Conservation (phyloP, 1,284 basidiomycete genomes). For the Malassezia dermatis region DNA sequence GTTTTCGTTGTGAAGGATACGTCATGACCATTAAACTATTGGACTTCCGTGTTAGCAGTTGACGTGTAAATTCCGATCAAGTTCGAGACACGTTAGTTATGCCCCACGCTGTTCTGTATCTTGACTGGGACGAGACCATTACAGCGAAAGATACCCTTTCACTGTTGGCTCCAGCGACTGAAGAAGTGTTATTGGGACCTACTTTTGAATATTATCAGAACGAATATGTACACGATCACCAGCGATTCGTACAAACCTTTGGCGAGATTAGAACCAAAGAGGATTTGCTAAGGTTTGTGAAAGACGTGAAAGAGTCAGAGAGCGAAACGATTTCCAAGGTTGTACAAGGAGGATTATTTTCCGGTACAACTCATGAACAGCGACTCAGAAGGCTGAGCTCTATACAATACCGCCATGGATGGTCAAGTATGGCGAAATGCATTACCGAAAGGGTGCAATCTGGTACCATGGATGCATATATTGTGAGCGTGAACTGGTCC, state of each 20-base stretch:
- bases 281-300: conserved; percentile 21
- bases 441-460: not conserved
- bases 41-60: not conserved
- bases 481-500: conserved; percentile 43
- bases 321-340: conserved; percentile 20
- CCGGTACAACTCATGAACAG: conserved; percentile 5
- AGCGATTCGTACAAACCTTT: conserved; percentile 4
- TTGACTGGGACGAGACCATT: conserved; percentile 47
- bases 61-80: not conserved
- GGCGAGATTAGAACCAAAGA: conserved; percentile 11
- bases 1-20: conserved; percentile 17
- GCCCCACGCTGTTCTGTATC: conserved; percentile 20
- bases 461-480: conserved; percentile 9
- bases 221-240: conserved; percentile 26
- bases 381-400: conserved; percentile 12
- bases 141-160: conserved; percentile 35
- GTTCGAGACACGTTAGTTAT: not conserved
- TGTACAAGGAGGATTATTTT: conserved; percentile 28
- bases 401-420: conserved; percentile 23
- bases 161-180: conserved; percentile 27
- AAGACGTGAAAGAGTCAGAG: conserved; percentile 25
- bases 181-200: not conserved
- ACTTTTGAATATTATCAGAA: conserved; percentile 25
- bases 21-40: conserved; percentile 22
- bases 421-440: conserved; percentile 20